These are phyloP conservation scores for Panellus pusillus DNA, from an alignment of 768 basidiomycete species.

Conservation along the genomic window DNA sequence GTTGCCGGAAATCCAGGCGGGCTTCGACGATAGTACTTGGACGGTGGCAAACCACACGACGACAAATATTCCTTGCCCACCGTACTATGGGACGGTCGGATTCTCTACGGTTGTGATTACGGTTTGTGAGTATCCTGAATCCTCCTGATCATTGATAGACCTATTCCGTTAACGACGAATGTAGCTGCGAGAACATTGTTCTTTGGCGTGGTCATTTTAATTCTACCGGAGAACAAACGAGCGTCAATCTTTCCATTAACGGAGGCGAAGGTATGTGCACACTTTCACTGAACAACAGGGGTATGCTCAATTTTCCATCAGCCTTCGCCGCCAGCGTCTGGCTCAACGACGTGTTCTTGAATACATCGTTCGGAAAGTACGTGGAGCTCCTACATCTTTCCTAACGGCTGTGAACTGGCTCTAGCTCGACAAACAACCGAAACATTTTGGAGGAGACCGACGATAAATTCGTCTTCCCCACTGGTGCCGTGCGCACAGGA, in stretches of 20 bases:
- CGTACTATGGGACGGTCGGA: slow-evolving; percentile 72
- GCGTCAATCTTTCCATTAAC: slow-evolving; percentile 75
- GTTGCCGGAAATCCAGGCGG: slow-evolving; percentile 62
- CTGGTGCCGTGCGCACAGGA: slow-evolving; percentile 47
- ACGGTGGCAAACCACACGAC: slow-evolving; percentile 64
- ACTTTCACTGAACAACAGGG: neutral
- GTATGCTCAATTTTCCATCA: slow-evolving; percentile 22
- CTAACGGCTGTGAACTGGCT: neutral
- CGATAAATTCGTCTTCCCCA: slow-evolving; percentile 62
- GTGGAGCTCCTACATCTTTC: slow-evolving; percentile 21
- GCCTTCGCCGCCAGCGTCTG: slow-evolving; percentile 84
- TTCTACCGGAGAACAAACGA: slow-evolving; percentile 58
- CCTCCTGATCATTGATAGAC: too few species aligned
- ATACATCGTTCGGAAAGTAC: slow-evolving; percentile 75
- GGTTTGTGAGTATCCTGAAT: slow-evolving; percentile 59
- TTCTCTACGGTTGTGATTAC: slow-evolving; percentile 88
- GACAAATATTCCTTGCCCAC: slow-evolving; percentile 70
- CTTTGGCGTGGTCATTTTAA: slow-evolving; percentile 83
- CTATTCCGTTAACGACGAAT: neutral
- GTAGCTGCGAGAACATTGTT: slow-evolving; percentile 78
- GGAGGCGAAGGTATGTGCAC: slow-evolving; percentile 64
- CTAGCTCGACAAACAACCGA: slow-evolving; percentile 65
- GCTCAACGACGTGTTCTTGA: slow-evolving; percentile 72
- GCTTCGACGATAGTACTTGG: slow-evolving; percentile 69
- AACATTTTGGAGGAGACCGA: slow-evolving; percentile 67